Evolutionary conservation across 179 eudicot genomes (phyloP).

Genomic region (Patellifolia procumbens): DNA sequence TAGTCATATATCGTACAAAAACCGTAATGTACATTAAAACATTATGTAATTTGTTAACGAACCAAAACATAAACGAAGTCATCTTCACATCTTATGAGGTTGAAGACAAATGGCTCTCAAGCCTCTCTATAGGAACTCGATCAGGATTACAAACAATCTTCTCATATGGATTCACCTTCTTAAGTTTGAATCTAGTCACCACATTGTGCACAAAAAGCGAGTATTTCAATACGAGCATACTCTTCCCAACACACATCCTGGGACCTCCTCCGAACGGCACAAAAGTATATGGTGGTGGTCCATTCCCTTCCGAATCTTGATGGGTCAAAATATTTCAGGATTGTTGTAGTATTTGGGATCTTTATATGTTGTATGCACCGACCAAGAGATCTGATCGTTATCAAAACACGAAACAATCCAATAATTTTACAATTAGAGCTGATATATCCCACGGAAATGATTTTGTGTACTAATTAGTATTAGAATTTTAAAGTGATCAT

Average conservation of each 20-base stretch:
- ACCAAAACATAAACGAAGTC: too few relatives aligned
- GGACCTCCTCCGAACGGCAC: neutral
- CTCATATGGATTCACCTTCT: neutral
- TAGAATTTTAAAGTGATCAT: too few relatives aligned
- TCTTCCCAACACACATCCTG: neutral
- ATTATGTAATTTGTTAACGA: neutral
- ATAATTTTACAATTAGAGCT: neutral
- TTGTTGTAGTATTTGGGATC: neutral
- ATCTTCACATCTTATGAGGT: neutral
- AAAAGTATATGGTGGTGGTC: neutral
- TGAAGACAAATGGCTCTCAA: neutral
- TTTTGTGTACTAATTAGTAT: too few relatives aligned
- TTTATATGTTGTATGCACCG: neutral
- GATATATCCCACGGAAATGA: too few relatives aligned
- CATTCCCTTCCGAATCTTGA: slow-evolving; percentile 5
- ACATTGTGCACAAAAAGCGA: slow-evolving; percentile 1
- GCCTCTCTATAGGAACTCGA: neutral
- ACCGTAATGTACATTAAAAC: too few relatives aligned
- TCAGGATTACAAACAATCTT: neutral
- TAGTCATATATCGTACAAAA: too few relatives aligned
- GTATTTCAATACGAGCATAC: slow-evolving; percentile 9
- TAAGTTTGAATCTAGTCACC: neutral
- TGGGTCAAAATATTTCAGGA: neutral
- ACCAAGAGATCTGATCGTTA: neutral
- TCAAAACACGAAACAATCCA: neutral